A percentile compares a stretch with the other conserved stretches of the same genome.
Conservation (phyloP, 2,329 filamentous ascomycete genomes). For the Ophiostoma himal-ulmi region DNA sequence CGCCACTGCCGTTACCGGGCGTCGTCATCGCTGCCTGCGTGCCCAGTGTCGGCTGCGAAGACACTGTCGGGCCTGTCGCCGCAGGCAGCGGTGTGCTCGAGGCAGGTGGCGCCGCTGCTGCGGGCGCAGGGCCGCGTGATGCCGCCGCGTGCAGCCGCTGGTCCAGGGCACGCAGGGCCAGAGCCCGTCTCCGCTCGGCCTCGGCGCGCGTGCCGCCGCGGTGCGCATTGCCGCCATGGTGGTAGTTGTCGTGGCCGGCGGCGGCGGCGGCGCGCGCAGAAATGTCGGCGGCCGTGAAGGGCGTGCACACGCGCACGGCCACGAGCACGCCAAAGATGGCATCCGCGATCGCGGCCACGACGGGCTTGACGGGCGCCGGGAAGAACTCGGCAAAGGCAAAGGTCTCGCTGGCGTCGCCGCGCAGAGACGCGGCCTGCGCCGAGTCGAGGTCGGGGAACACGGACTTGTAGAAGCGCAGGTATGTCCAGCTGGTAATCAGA, state of each 20-base stretch:
- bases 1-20: slow-evolving; percentile 34
- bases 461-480: slow-evolving; percentile 89
- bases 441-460: slow-evolving; percentile 62
- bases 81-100: slow-evolving; percentile 30
- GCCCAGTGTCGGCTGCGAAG: slow-evolving; percentile 50
- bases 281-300: slow-evolving; percentile 77
- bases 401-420: slow-evolving; percentile 90
- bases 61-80: slow-evolving; percentile 50
- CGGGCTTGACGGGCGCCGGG: slow-evolving; percentile 73
- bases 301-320: slow-evolving; percentile 69
- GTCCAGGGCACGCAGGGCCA: slow-evolving; percentile 87
- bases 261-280: slow-evolving; percentile 45
- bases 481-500: slow-evolving; percentile 86
- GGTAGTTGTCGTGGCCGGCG: slow-evolving; percentile 61
- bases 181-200: slow-evolving; percentile 78
- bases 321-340: slow-evolving; percentile 70
- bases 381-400: slow-evolving; percentile 97
- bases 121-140: slow-evolving; percentile 24
- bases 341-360: slow-evolving; percentile 67
- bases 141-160: slow-evolving; percentile 63
- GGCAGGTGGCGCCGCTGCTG: neutral
- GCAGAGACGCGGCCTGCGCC: slow-evolving; percentile 57
- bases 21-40: slow-evolving; percentile 55
- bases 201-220: slow-evolving; percentile 72
- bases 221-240: slow-evolving; percentile 40